Percentiles rank a stretch among this genome's conserved stretches.
Conservation (phyloP, 768 basidiomycete genomes). For the Sporobolomyces roseus region DNA sequence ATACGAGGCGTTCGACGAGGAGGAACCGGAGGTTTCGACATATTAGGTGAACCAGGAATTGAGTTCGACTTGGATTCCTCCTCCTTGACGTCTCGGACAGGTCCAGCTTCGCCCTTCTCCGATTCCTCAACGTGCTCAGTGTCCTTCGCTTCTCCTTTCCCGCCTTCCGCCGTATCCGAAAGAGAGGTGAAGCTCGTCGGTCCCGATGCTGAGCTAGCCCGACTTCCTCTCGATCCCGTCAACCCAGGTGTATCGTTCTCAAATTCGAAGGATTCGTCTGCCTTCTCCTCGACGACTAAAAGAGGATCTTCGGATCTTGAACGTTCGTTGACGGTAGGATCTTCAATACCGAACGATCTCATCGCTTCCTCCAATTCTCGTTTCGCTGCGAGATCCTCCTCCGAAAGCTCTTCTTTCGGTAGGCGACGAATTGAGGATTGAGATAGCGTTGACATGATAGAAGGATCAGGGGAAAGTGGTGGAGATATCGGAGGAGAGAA, state of each 20-base stretch:
- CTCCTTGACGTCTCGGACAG: neutral
- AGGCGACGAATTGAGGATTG: neutral
- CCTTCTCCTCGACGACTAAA: conserved; percentile 18
- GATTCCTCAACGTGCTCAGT: no score
- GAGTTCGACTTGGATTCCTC: neutral
- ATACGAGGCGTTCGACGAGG: conserved; percentile 25
- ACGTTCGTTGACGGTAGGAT: conserved; percentile 19
- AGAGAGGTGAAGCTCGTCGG: neutral
- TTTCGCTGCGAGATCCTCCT: conserved; percentile 36
- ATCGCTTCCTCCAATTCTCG: conserved; percentile 37
- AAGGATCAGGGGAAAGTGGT: neutral
- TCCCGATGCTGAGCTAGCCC: neutral
- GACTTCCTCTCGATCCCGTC: neutral
- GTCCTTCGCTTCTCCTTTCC: neutral
- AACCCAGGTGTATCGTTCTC: conserved; percentile 1
- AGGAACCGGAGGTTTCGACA: conserved; percentile 25
- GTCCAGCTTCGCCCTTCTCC: neutral
- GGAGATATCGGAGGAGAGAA: neutral
- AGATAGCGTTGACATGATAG: conserved; percentile 2
- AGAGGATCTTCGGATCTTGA: conserved; percentile 18
- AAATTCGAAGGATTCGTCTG: conserved; percentile 1
- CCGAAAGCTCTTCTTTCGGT: conserved; percentile 37
- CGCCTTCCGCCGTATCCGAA: conserved; percentile 10
- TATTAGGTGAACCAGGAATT: neutral
- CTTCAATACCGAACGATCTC: conserved; percentile 38